Percentiles rank a stretch among this genome's conserved stretches.
phyloP scores from a whole-genome alignment of 768 basidiomycete species.

The Lactifluus rugatus region DNA sequence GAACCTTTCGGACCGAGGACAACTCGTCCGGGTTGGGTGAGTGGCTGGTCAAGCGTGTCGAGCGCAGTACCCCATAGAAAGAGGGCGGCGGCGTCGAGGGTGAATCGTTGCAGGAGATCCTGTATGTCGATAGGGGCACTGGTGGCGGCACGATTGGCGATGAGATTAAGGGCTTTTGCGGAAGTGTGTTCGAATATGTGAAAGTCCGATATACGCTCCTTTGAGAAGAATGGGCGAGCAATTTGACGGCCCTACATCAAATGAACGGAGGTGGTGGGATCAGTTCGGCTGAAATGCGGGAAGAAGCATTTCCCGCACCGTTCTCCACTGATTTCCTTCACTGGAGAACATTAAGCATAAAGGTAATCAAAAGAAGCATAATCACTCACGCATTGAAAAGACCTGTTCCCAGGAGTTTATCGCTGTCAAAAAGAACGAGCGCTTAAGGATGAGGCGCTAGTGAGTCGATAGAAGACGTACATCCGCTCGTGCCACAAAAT shows the following conservation, averaged over 20 bases:
- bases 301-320: slow-evolving; percentile 4
- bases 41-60: slow-evolving; percentile 28
- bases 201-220: slow-evolving; percentile 29
- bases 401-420: slow-evolving; percentile 37
- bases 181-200: slow-evolving; percentile 28
- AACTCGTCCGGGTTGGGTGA: slow-evolving; percentile 32
- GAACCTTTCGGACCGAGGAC: slow-evolving; percentile 19
- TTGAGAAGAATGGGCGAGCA: slow-evolving; percentile 31
- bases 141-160: slow-evolving; percentile 1
- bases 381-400: slow-evolving; percentile 46
- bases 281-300: slow-evolving; percentile 1
- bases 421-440: slow-evolving; percentile 9
- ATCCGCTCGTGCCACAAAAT: slow-evolving; percentile 19
- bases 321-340: slow-evolving; percentile 17
- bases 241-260: slow-evolving; percentile 24
- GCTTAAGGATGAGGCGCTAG: not conserved
- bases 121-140: slow-evolving; percentile 20
- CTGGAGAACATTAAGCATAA: slow-evolving; percentile 11
- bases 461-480: not conserved
- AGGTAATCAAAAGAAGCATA: slow-evolving; percentile 6
- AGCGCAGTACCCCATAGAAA: slow-evolving; percentile 42
- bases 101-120: slow-evolving; percentile 39
- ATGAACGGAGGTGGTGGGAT: slow-evolving; percentile 21
- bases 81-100: slow-evolving; percentile 44
- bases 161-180: slow-evolving; percentile 21